These are phyloP conservation scores for Keithomyces neogunnii DNA, from an alignment of 2,329 filamentous ascomycete genomes.

Conservation along the genomic window DNA sequence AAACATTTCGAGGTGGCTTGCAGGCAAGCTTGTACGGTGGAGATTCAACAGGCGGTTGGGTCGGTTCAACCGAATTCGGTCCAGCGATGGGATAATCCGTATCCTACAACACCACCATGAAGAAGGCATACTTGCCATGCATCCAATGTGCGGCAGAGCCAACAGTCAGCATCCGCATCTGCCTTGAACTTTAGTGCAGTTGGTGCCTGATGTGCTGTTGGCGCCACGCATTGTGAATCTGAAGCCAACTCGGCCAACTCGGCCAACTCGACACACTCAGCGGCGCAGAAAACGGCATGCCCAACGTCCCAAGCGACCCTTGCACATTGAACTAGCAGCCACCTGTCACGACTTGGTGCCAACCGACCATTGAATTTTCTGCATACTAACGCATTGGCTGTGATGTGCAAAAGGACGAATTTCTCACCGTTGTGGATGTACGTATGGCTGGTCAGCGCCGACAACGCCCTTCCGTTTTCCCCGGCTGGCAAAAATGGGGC, in stretches of 20 bases:
- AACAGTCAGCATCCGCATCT: not conserved
- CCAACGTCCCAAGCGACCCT: not conserved
- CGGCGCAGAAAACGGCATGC: not conserved
- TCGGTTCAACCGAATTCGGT: too few relatives aligned
- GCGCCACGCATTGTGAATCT: not conserved
- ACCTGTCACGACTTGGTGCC: not conserved
- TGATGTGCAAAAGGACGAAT: not conserved
- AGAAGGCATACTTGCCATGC: not conserved
- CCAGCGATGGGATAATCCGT: too few relatives aligned
- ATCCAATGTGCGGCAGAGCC: not conserved
- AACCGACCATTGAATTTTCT: not conserved
- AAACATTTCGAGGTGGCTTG: not conserved
- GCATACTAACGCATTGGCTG: not conserved
- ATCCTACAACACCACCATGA: not conserved
- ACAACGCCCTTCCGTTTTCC: not conserved
- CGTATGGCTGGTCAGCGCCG: not conserved
- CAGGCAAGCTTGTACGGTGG: slow-evolving; percentile 1
- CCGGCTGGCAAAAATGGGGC: not conserved
- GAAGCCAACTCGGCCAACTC: not conserved
- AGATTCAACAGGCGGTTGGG: not conserved
- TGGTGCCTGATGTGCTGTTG: slow-evolving; percentile 5
- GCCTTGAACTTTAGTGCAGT: not conserved
- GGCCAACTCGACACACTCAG: not conserved
- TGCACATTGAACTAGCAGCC: not conserved
- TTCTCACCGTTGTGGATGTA: not conserved